These are phyloP conservation scores for Phlebopus sp. DNA, from an alignment of 1,284 basidiomycete genomes.

Conservation along the genomic window DNA sequence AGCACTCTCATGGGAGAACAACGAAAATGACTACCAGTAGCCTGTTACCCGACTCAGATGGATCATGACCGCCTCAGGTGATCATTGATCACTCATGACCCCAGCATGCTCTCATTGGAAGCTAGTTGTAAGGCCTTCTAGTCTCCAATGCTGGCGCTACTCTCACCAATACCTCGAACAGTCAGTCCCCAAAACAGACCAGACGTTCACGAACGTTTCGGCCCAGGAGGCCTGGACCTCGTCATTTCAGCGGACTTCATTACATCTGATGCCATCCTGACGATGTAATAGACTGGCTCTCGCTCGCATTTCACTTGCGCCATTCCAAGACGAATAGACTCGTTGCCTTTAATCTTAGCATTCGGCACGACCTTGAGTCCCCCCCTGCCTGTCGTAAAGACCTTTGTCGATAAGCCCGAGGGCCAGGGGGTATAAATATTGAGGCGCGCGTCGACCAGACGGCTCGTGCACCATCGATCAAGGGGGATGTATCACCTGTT, in stretches of 20 bases:
- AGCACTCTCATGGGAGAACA: too few species aligned
- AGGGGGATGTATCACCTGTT: slow-evolving; percentile 43
- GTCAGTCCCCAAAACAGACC: slow-evolving; percentile 28
- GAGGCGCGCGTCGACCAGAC: slow-evolving; percentile 39
- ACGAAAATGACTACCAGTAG: too few species aligned
- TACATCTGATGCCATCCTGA: slow-evolving; percentile 34
- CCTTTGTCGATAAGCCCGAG: slow-evolving; percentile 21
- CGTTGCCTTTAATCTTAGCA: slow-evolving; percentile 54
- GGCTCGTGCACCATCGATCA: slow-evolving; percentile 45
- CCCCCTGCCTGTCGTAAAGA: slow-evolving; percentile 36
- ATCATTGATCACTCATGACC: too few species aligned
- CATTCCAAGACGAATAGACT: slow-evolving; percentile 40
- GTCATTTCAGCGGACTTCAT: slow-evolving; percentile 36
- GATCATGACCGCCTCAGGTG: too few species aligned
- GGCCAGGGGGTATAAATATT: slow-evolving; percentile 13
- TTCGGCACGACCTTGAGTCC: slow-evolving; percentile 44
- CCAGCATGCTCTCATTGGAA: too few species aligned
- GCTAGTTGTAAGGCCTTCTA: too few species aligned
- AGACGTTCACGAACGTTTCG: slow-evolving; percentile 48
- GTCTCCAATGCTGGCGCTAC: background rate
- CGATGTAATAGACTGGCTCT: slow-evolving; percentile 33
- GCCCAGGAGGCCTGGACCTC: slow-evolving; percentile 48
- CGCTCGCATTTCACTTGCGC: slow-evolving; percentile 48
- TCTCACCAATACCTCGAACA: background rate
- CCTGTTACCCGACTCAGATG: too few species aligned